These are phyloP conservation scores for Tubosaeta sp. DNA, from an alignment of 768 basidiomycete species.

Conservation along the genomic window DNA sequence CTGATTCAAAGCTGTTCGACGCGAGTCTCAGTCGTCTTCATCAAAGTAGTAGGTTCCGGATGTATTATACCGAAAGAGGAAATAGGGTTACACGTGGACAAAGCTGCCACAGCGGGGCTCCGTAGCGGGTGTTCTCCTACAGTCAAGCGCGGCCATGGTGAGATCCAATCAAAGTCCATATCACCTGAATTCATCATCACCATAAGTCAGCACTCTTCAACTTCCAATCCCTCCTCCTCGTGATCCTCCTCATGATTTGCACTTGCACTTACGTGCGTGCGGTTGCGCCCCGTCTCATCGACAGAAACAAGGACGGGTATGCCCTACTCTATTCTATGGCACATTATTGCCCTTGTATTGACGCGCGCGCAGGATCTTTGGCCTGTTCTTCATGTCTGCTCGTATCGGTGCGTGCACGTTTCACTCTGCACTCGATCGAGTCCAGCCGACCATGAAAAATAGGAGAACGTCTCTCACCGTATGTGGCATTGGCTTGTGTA, in stretches of 20 bases:
- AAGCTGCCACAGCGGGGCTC: background rate
- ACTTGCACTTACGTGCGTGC: slow-evolving; percentile 95
- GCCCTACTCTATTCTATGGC: slow-evolving; percentile 11
- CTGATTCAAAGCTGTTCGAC: too few species aligned
- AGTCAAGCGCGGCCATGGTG: slow-evolving; percentile 13
- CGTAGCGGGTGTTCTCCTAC: background rate
- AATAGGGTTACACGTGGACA: background rate
- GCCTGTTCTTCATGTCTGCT: slow-evolving; percentile 92
- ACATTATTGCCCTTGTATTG: background rate
- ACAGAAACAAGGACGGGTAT: slow-evolving; percentile 93
- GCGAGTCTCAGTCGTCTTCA: too few species aligned
- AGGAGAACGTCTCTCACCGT: slow-evolving; percentile 96
- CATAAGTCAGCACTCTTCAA: slow-evolving; percentile 93
- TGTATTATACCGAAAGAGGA: background rate
- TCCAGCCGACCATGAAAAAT: background rate
- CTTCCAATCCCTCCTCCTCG: slow-evolving; percentile 92
- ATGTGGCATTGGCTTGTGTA: slow-evolving; percentile 89
- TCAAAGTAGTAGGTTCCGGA: too few species aligned
- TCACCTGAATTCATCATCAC: background rate
- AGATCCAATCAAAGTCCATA: background rate
- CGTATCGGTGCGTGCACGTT: slow-evolving; percentile 67
- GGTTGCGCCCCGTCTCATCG: slow-evolving; percentile 83
- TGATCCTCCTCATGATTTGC: slow-evolving; percentile 90
- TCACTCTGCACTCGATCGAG: background rate
- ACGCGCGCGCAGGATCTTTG: slow-evolving; percentile 62